These are phyloP conservation scores for Chloris gayana DNA, from an alignment of 176 grass and related monocot species.

Conservation along the genomic window DNA sequence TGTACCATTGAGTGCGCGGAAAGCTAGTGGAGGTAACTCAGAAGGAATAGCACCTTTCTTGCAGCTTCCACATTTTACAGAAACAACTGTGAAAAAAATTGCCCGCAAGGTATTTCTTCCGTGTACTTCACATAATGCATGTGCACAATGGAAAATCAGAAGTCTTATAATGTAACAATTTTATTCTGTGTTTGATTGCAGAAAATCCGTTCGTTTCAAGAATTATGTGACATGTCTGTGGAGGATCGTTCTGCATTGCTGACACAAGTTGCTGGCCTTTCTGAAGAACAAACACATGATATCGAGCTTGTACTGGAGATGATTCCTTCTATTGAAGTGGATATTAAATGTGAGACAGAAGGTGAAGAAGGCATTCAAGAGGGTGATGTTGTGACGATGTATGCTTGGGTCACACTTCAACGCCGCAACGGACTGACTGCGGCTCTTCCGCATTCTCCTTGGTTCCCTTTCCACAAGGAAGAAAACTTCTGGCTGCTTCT, in stretches of 20 bases:
- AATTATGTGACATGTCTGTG: conserved; percentile 63
- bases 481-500: conserved; percentile 98
- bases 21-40: conserved; percentile 72
- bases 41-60: conserved; percentile 92
- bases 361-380: conserved; percentile 96
- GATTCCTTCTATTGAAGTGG: conserved; percentile 84
- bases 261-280: conserved; percentile 83
- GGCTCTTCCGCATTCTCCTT: conserved; percentile 80
- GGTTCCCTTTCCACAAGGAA: conserved; percentile 90
- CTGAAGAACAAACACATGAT: conserved; percentile 57
- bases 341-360: conserved; percentile 96
- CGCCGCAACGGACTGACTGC: conserved; percentile 80
- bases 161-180: not conserved
- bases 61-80: conserved; percentile 89
- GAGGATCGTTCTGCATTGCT: conserved; percentile 69
- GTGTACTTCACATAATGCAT: not conserved
- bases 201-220: conserved; percentile 92
- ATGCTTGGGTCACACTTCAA: conserved; percentile 85
- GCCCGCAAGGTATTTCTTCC: conserved; percentile 69
- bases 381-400: conserved; percentile 94
- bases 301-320: conserved; percentile 90
- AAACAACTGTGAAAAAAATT: conserved; percentile 79
- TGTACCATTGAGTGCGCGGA: conserved; percentile 82
- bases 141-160: not conserved
- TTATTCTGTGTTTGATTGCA: conserved; percentile 34